Base-by-base conservation (phyloP, 164 flowering plant genomes). In the Vitis rupestris region DNA sequence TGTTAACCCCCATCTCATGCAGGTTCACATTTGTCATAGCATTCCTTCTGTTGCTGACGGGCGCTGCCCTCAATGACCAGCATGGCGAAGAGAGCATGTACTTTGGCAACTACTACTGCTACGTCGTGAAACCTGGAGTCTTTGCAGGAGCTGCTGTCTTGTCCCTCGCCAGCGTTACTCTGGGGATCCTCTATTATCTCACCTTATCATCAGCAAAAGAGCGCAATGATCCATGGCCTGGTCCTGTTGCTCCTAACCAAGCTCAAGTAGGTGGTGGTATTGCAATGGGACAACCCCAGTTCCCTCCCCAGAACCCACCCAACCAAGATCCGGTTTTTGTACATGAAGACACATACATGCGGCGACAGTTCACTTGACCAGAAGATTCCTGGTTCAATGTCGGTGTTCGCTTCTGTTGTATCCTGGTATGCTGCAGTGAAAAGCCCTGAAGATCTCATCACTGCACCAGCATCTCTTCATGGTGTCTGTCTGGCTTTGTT, bases 51-150 rank as follows among this genome's bases (percentile, higher is more conserved):
- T 68, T 94, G 73, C 83, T 94, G 9, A 87, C 95, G 4, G 98
- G 99, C 2, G 92, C 98, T 55, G 92, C 95, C 16, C 83, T 94
- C 50, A 94, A 94, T 66, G 92, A 88, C 73, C 81, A 87, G 71
- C 95, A 82, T 52, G 91, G 85, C 2, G 80, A 78, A 63, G 92
- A 86, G 57, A 82, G 76, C 72, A 65, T 82, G 75, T 89, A 89
- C 72, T 80, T 86, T 48, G 84, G 90, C 67, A 77, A 67, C 77
- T 90, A 86, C 74, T 81, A 83, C 73, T 94, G 98, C 77, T 94
- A 90, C 61, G 95, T 92, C 58, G 91, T 94, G 30, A 94, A 91
- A 72, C 87, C 98, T 19, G 98, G 98, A 30, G 95, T 92, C 30
- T 92, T 94, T 79, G 86, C 97, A 6, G 88, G 88, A 50, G 97